Base-by-base conservation (phyloP, 208 protist genomes). In the Trypanosoma brucei region DNA sequence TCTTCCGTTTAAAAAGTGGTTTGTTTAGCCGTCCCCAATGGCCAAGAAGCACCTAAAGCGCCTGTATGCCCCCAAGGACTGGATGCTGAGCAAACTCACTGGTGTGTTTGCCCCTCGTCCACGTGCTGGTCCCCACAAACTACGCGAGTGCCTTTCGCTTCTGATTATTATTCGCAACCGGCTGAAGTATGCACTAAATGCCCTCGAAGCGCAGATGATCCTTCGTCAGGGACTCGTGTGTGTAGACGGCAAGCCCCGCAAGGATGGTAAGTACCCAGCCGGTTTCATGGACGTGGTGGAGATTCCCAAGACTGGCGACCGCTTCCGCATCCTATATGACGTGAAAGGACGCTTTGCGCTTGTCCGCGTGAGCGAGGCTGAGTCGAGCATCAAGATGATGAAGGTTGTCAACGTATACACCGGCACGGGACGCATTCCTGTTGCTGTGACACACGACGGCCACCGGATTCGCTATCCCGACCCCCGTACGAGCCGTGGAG, bases 41-140 rank as follows among this genome's bases (percentile, higher is more conserved):
- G 96, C 97, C 65, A 99, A 98, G 90, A 98, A 99, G 78, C 98
- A 99, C 91, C 77, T 99, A 56, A 99, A 99, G 94, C 95, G 98
- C 76, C 78, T 99, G 52, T 93, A 88, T 76, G 98, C 99, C 54
- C 99, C 98, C 62, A 93, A 91, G 66, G 96, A 99, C 84, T 99
- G 98, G 99, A 99, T 99, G 98, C 87, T 99, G 51, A 96, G 96
- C 88, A 99, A 99, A 89, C 88, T 99, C 59, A 91, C 92, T 58
- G 98, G 98, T 66, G 83, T 96, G 56, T 99, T 88, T 58, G 98
- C 98, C 8, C 98, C 98, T 60, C 86, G 90, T 61, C 98, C 98
- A 37, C 93, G 92, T 22, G 36, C 93, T 58, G 99, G 98, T 64
- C 98, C 98, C 58, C 99, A 99, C 94, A 99, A 99, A 88, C 70